Percentiles rank a stretch among this genome's conserved stretches.
phyloP scores from a whole-genome alignment of 2,329 filamentous ascomycete genomes.

The Ceratocystis cacaofunesta region DNA sequence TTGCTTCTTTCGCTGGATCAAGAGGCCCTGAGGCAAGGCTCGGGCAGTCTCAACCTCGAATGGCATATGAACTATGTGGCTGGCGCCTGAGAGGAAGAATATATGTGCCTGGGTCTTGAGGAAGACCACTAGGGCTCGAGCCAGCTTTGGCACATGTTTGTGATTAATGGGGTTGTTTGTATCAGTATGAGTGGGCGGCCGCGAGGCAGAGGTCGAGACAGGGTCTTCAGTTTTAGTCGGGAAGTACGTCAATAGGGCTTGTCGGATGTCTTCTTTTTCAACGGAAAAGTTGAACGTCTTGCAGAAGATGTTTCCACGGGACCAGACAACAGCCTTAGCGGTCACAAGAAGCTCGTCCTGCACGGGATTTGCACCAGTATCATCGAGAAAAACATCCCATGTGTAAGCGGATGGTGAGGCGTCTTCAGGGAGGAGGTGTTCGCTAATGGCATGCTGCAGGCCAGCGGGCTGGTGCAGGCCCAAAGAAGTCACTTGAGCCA shows the following conservation, averaged over 20 bases:
- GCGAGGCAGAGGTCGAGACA: not conserved
- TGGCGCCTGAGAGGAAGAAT: conserved; percentile 77
- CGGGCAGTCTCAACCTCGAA: conserved; percentile 87
- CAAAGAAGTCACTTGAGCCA: conserved; percentile 84
- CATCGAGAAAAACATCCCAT: conserved; percentile 49
- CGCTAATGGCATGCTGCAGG: conserved; percentile 66
- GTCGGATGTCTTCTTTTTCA: conserved; percentile 73
- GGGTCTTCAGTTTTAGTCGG: conserved; percentile 25
- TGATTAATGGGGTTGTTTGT: conserved; percentile 6
- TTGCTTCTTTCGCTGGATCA: conserved; percentile 67
- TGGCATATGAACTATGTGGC: conserved; percentile 79
- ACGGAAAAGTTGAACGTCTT: conserved; percentile 75
- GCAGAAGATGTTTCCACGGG: conserved; percentile 66
- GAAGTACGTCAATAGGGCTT: conserved; percentile 76
- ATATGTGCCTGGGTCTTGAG: conserved; percentile 87
- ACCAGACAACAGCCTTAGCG: conserved; percentile 70
- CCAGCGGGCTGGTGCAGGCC: conserved; percentile 81
- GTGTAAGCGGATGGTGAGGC: conserved; percentile 51
- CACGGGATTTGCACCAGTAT: not conserved
- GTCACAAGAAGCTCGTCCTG: conserved; percentile 72
- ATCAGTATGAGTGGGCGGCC: not conserved
- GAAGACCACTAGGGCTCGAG: conserved; percentile 69
- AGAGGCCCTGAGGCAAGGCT: conserved; percentile 64
- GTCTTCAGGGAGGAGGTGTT: conserved; percentile 58
- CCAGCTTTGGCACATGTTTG: conserved; percentile 5